Evolutionary conservation across 345 rosid genomes (phyloP).

Genomic region (Salix dunnii): DNA sequence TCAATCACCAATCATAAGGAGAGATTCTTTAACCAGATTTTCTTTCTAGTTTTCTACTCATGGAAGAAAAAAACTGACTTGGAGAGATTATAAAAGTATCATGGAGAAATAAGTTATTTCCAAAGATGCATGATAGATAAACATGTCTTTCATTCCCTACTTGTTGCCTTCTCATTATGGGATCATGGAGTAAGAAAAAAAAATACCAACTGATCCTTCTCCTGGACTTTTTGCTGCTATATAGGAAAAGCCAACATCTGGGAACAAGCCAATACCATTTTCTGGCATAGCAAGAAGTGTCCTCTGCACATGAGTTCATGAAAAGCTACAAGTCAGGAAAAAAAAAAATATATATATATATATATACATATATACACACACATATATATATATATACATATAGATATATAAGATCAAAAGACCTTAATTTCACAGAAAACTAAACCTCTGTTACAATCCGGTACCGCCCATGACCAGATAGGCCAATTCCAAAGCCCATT

Average conservation of each 20-base stretch:
- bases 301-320: slow-evolving; percentile 32
- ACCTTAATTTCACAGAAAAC: not conserved
- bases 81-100: too few species aligned
- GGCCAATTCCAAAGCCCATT: slow-evolving; percentile 93
- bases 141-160: not conserved
- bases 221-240: slow-evolving; percentile 92
- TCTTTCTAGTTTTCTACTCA: too few species aligned
- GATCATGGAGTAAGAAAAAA: not conserved
- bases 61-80: too few species aligned
- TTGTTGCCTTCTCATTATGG: too few species aligned
- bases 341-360: not conserved
- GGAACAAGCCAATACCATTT: slow-evolving; percentile 94
- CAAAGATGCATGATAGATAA: too few species aligned
- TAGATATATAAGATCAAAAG: not conserved
- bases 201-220: slow-evolving; percentile 81
- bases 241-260: slow-evolving; percentile 92
- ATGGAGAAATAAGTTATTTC: too few species aligned
- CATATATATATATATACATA: not conserved
- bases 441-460: slow-evolving; percentile 83
- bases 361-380: not conserved
- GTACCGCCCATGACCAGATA: slow-evolving; percentile 91
- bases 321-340: slow-evolving; percentile 14
- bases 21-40: too few species aligned
- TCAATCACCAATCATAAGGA: too few species aligned
- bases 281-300: slow-evolving; percentile 97